Evolutionary conservation across 2,329 filamentous ascomycete genomes (phyloP), one percentile per base, ranked within the genome.

Genomic region (Phyllosticta ampelicida): DNA sequence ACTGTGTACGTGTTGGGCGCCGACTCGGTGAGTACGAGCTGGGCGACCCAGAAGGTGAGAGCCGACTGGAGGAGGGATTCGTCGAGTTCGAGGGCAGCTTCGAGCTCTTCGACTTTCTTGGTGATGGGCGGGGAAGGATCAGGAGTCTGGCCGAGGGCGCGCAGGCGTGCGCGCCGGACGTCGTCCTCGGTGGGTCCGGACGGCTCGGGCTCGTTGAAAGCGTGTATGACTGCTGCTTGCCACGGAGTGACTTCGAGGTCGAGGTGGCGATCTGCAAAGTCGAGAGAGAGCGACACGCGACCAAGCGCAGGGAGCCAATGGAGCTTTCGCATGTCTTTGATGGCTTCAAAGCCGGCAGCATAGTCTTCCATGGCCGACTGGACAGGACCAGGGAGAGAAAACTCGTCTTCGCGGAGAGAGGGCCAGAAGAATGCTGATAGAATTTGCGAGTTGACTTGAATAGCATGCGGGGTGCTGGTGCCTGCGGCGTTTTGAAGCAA

Each of bases 341-440:
- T 82, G 5, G 79, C 77, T 66, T 91, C 86, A 67, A 95, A 97
- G 13, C 86, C 86, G 5, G 78, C 71, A 59, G 86, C 85, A 70
- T 96, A 97, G 53, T 75, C 78, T 54, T 80, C 74, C 69, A 95
- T 89, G 28, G 88, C 74, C 3, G 78, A 71, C 5, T 69, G 64
- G 19, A 90, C 80, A 1, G 77, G 75, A 0, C 71, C 60, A 0
- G 89, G 89, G 2, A 90, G 75, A 20, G 74, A 69, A 68, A 90
- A 90, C 2, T 78, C 76, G 59, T 89, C 86, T 61, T 85, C 81
- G 54, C 87, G 82, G 20, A 96, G 77, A 9, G 85, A 81, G 0
- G 94, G 94, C 94, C 94, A 99, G 77, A 95, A 99, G 61, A 96
- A 84, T 20, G 90, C 84, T 0, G 91, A 96, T 5, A 97, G 77